These are phyloP conservation scores for Ormosia emarginata DNA, from an alignment of 306 rosid genomes.

Conservation along the genomic window DNA sequence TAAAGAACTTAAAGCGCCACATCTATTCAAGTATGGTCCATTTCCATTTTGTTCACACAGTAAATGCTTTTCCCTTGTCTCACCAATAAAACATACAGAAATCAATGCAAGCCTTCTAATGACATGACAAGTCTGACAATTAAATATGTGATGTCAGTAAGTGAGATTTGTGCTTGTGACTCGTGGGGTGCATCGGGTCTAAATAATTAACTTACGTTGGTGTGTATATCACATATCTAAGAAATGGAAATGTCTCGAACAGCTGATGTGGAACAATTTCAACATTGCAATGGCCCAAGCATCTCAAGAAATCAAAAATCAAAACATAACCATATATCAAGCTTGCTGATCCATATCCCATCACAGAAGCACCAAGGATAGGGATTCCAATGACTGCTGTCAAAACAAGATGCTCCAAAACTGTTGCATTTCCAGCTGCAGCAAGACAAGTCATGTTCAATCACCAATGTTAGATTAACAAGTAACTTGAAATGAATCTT, in stretches of 20 bases:
- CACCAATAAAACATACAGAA: not conserved
- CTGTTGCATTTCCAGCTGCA: constrained; percentile 78
- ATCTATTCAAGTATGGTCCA: not conserved
- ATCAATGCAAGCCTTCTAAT: not conserved
- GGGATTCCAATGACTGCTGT: constrained; percentile 65
- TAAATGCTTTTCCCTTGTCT: constrained; percentile 23
- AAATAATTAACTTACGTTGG: constrained; percentile 67
- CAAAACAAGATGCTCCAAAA: constrained; percentile 65
- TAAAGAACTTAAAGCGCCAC: not conserved
- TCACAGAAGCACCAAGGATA: constrained; percentile 44
- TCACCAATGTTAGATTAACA: not conserved
- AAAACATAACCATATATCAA: constrained; percentile 51
- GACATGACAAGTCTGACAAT: not conserved
- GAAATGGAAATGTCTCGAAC: constrained; percentile 55
- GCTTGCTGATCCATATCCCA: constrained; percentile 71
- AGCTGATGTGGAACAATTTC: constrained; percentile 62
- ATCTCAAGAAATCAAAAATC: constrained; percentile 71
- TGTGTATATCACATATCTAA: constrained; percentile 69
- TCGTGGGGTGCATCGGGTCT: not conserved
- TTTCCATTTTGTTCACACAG: not conserved
- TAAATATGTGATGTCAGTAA: not conserved
- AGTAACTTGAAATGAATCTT: not conserved
- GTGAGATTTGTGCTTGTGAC: not conserved
- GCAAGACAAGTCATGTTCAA: not conserved
- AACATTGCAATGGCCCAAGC: constrained; percentile 76